Evolutionary conservation across 345 rosid genomes (phyloP).

Genomic region (Carallia pectinifolia): DNA sequence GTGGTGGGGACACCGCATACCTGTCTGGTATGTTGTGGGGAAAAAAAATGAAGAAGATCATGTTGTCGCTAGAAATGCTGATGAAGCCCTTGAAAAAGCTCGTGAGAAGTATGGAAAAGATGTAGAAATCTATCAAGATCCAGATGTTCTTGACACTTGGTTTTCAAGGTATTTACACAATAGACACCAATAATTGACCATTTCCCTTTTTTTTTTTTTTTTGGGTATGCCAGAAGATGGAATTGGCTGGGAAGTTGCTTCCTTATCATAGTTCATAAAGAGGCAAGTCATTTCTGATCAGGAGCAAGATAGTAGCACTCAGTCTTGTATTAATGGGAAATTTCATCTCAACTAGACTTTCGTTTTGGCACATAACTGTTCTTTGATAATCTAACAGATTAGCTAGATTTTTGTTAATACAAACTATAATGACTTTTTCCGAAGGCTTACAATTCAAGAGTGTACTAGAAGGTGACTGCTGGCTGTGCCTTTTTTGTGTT

Average conservation of each 20-base stretch:
- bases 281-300: neutral
- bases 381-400: neutral
- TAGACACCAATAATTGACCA: neutral
- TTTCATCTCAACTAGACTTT: neutral
- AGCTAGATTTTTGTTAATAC: neutral
- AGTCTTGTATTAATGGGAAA: neutral
- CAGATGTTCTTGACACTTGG: conserved; percentile 99
- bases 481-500: too few relatives aligned
- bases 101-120: conserved; percentile 68
- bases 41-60: conserved; percentile 81
- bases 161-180: conserved; percentile 75
- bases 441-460: too few relatives aligned
- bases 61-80: conserved; percentile 71
- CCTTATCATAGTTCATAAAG: neutral
- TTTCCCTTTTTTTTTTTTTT: neutral
- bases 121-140: conserved; percentile 90
- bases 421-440: too few relatives aligned
- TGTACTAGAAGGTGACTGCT: too few relatives aligned
- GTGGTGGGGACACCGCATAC: conserved; percentile 99
- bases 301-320: neutral
- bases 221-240: neutral
- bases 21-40: conserved; percentile 95
- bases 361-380: neutral
- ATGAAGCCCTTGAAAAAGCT: conserved; percentile 83
- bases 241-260: neutral